These are phyloP conservation scores for Morella rubra DNA, from an alignment of 306 rosid species.

Conservation along the genomic window DNA sequence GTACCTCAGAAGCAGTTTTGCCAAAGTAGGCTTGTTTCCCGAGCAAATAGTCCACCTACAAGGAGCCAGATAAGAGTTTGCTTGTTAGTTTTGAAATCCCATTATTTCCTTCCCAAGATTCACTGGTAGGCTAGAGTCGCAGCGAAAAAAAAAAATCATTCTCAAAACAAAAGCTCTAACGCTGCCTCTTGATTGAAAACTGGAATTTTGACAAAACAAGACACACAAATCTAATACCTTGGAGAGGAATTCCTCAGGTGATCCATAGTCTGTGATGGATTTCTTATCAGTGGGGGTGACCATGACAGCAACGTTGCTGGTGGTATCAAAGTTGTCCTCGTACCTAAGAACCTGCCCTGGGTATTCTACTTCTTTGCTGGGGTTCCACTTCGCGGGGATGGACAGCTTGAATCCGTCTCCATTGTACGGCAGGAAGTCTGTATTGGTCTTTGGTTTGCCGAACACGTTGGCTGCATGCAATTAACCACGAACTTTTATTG, in stretches of 20 bases:
- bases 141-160: background rate
- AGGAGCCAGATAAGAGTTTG: constrained; percentile 19
- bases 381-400: constrained; percentile 93
- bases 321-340: constrained; percentile 87
- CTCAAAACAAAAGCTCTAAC: background rate
- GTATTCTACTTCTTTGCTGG: constrained; percentile 84
- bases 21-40: constrained; percentile 90
- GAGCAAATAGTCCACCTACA: constrained; percentile 85
- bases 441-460: constrained; percentile 89
- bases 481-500: constrained; percentile 10
- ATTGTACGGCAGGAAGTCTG: constrained; percentile 70
- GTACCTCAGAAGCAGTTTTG: constrained; percentile 92
- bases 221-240: constrained; percentile 33
- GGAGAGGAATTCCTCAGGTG: constrained; percentile 76
- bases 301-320: constrained; percentile 59
- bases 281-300: constrained; percentile 81
- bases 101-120: too few species aligned
- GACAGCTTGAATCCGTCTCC: constrained; percentile 85
- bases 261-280: constrained; percentile 76
- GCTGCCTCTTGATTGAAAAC: background rate
- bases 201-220: too few species aligned
- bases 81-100: constrained; percentile 5
- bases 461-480: constrained; percentile 93
- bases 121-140: too few species aligned
- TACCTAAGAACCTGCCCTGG: constrained; percentile 85